Conservation (phyloP, 2,329 filamentous ascomycete species). For the Fusarium staphyleae region DNA sequence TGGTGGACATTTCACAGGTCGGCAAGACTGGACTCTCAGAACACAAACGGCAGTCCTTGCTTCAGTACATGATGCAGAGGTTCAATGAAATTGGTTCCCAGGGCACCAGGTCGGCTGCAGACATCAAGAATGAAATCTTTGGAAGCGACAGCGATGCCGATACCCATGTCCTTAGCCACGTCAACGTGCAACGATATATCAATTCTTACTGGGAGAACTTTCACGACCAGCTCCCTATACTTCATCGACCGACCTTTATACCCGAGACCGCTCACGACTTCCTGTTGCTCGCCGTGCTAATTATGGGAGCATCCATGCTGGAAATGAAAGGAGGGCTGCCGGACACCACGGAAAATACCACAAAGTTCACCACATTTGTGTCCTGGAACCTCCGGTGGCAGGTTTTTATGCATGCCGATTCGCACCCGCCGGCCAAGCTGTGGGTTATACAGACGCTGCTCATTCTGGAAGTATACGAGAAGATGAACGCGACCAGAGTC, state of each 20-base stretch:
- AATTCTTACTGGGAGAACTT: constrained; percentile 42
- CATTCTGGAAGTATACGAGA: constrained; percentile 40
- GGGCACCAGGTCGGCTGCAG: constrained; percentile 38
- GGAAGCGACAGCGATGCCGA: constrained; percentile 40
- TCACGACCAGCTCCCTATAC: constrained; percentile 40
- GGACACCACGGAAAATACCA: constrained; percentile 37
- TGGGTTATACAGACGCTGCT: constrained; percentile 42
- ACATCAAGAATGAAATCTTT: constrained; percentile 42
- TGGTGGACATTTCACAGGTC: constrained; percentile 35
- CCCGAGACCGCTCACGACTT: constrained; percentile 42
- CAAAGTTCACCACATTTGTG: constrained; percentile 42
- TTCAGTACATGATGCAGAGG: constrained; percentile 41
- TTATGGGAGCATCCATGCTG: constrained; percentile 42
- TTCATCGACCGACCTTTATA: constrained; percentile 39
- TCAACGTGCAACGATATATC: constrained; percentile 39
- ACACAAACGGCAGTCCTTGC: constrained; percentile 39
- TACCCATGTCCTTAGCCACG: constrained; percentile 36
- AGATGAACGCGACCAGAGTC: constrained; percentile 40
- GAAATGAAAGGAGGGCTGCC: constrained; percentile 31
- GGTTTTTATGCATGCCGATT: constrained; percentile 42
- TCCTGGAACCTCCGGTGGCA: constrained; percentile 42
- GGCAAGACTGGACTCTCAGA: constrained; percentile 39
- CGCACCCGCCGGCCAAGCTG: constrained; percentile 40
- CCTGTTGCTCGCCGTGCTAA: constrained; percentile 37
- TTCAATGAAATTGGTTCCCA: constrained; percentile 42